Evolutionary conservation across 495 filamentous ascomycete genomes (phyloP), one percentile per base, ranked within the genome.

Genomic region (Neurospora sp.): DNA sequence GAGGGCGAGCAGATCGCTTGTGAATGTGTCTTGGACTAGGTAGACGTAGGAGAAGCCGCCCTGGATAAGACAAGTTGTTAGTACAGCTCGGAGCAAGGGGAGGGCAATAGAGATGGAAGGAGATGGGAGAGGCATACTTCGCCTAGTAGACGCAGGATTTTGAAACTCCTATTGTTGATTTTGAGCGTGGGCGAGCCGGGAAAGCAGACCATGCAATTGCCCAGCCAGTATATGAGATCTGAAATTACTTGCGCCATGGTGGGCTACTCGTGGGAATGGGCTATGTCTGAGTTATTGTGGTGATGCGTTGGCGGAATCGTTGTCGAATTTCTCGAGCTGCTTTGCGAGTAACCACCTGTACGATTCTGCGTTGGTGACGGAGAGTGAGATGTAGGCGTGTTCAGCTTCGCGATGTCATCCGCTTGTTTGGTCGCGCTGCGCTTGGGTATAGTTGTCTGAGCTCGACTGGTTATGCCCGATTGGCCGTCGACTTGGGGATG

Each of bases 31-130:
- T 88, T 98, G 92, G 39, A 99, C 96, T 71, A 99, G 92, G 83
- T 99, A 99, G 74, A 99, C 96, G 81, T 98, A 98, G 76, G 92
- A 96, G 86, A 98, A 99, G 73, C 96, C 95, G 81, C 95, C 95
- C 90, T 95, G 79, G 73, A 42, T 16, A 8, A n/a, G 42, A 66
- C 4, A 14, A 2, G 31, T 20, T 41, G 59, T 74, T 12, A 69
- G 5, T 11, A 44, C 40, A 35, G 14, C 4, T 4, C 23, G 5
- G 12, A 39, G 20, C 39, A 16, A 37, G 9, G 20, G 37, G 23
- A 39, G 66, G 4, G 8, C 39, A 27, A 14, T 4, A 27, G 41
- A 4, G 54, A 70, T 37, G 35, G 23, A 16, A 39, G 27, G 39
- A 38, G 59, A 42, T 48, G 40, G 42, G 27, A 41, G 27, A 27